Percentiles rank a stretch among this genome's conserved stretches.
Conservation (phyloP, 2,329 filamentous ascomycete genomes). For the Rhynchosporium graminicola region DNA sequence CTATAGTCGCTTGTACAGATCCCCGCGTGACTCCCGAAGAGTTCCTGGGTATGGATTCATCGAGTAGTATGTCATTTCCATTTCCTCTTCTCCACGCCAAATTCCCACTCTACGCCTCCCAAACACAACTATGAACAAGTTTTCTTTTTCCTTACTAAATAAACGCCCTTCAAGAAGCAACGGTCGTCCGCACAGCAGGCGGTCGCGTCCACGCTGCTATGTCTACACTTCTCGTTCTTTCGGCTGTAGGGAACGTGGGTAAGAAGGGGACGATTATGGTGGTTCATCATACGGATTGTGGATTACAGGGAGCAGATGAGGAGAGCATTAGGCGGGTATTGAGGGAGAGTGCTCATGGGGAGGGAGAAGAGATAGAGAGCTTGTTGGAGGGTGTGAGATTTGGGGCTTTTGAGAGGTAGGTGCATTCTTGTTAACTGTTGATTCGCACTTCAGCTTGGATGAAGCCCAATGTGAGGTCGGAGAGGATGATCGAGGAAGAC, state of each 20-base stretch:
- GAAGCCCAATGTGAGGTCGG: too few relatives aligned
- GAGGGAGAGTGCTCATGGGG: constrained; percentile 7
- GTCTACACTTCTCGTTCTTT: constrained; percentile 30
- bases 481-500: not conserved
- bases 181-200: constrained; percentile 32
- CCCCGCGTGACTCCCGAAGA: constrained; percentile 32
- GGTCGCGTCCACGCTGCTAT: constrained; percentile 29
- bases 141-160: not conserved
- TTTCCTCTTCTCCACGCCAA: not conserved
- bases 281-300: constrained; percentile 34
- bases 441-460: not conserved
- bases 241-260: constrained; percentile 32
- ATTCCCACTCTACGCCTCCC: not conserved
- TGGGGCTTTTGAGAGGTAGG: constrained; percentile 30
- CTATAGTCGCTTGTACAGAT: constrained; percentile 32
- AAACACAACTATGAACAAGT: not conserved
- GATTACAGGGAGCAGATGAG: constrained; percentile 20
- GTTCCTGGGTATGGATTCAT: constrained; percentile 29
- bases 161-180: constrained; percentile 28
- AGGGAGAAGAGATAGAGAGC: not conserved
- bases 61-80: constrained; percentile 20
- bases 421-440: not conserved
- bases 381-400: constrained; percentile 24
- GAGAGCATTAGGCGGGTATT: constrained; percentile 23
- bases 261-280: constrained; percentile 33